Evolutionary conservation across 176 grass and related monocot species (phyloP).

Genomic region (Carex myosuroides): DNA sequence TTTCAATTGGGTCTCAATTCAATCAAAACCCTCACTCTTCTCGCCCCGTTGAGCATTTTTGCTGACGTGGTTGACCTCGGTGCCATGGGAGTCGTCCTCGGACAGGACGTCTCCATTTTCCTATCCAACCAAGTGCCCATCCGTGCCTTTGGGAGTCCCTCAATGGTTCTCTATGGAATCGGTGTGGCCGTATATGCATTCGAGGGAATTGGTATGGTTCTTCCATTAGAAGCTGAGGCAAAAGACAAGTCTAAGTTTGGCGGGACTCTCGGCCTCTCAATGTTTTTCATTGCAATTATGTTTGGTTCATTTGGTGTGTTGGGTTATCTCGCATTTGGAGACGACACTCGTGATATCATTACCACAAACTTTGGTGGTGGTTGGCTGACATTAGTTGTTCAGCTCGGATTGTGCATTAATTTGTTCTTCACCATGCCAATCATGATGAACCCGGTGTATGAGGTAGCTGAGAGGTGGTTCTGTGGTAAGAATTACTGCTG

Average conservation of each 20-base stretch:
- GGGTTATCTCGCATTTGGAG: conserved; percentile 83
- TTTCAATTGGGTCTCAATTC: conserved; percentile 95
- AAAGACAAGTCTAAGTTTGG: conserved; percentile 72
- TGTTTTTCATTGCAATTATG: conserved; percentile 71
- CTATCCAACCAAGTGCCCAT: conserved; percentile 38
- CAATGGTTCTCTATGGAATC: conserved; percentile 70
- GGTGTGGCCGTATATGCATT: conserved; percentile 96
- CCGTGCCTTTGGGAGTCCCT: conserved; percentile 40
- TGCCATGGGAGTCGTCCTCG: conserved; percentile 87
- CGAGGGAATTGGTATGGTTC: conserved; percentile 88
- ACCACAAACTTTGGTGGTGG: conserved; percentile 87
- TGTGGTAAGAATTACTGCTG: conserved; percentile 61
- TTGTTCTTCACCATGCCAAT: conserved; percentile 98
- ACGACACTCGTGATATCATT: conserved; percentile 84
- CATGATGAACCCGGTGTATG: conserved; percentile 97
- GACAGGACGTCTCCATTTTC: conserved; percentile 55
- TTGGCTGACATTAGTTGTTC: conserved; percentile 68
- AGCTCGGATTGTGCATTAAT: conserved; percentile 90
- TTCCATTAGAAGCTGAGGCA: conserved; percentile 81
- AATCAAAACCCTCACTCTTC: conserved; percentile 88
- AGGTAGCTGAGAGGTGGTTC: conserved; percentile 80
- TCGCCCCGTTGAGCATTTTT: conserved; percentile 87
- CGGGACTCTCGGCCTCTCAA: conserved; percentile 58
- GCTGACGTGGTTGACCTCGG: conserved; percentile 85
- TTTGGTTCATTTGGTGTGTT: conserved; percentile 82